Conservation (phyloP, 768 basidiomycete genomes). For the Trametes cinnabarina region DNA sequence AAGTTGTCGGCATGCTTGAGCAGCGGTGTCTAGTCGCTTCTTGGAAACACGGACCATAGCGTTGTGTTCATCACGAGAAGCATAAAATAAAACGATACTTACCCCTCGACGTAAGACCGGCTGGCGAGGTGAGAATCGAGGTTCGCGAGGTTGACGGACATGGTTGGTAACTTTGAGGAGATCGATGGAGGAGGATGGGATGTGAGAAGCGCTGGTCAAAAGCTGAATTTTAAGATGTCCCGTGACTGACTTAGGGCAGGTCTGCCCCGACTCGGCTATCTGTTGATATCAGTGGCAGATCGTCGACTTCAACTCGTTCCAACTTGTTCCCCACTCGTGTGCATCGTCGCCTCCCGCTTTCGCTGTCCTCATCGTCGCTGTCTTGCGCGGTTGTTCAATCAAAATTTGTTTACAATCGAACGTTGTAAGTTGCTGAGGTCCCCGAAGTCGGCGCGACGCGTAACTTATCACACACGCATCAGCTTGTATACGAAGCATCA, state of each 20-base stretch:
- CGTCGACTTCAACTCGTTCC: not conserved
- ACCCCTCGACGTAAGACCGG: slow-evolving; percentile 92
- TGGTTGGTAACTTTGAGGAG: slow-evolving; percentile 29
- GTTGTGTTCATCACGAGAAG: slow-evolving; percentile 56
- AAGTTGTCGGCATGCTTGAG: slow-evolving; percentile 66
- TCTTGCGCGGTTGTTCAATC: not conserved
- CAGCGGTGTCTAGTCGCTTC: slow-evolving; percentile 92
- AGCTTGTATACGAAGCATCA: slow-evolving; percentile 21
- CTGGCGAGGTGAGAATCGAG: slow-evolving; percentile 86
- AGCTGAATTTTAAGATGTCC: slow-evolving; percentile 18
- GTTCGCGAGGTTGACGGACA: slow-evolving; percentile 66
- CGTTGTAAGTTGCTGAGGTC: no score
- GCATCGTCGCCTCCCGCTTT: not conserved
- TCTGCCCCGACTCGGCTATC: not conserved
- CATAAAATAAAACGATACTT: slow-evolving; percentile 35
- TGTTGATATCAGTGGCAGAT: slow-evolving; percentile 1
- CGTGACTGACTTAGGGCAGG: slow-evolving; percentile 19
- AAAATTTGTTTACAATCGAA: not conserved
- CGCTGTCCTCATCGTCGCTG: not conserved
- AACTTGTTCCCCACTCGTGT: not conserved
- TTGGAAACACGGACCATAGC: slow-evolving; percentile 99
- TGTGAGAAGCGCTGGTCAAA: not conserved
- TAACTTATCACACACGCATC: slow-evolving; percentile 3
- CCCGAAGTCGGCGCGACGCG: not conserved
- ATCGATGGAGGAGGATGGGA: slow-evolving; percentile 18